Evolutionary conservation across 2,329 filamentous ascomycete genomes (phyloP), one percentile per base, ranked within the genome.

Genomic region (Lizonia empirigonia): DNA sequence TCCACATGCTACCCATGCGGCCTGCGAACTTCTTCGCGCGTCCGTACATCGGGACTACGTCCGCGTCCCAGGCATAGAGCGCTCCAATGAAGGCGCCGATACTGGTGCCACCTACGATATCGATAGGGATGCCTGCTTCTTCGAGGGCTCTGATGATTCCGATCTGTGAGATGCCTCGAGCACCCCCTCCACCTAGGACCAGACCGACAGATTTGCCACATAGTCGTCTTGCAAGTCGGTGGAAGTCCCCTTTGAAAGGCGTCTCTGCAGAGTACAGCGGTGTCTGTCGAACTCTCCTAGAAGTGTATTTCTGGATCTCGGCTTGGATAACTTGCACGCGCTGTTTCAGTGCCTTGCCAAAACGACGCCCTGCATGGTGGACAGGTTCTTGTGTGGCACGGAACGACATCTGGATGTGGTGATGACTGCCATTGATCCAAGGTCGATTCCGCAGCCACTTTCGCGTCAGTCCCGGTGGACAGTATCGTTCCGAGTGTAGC

Each of bases 1-100:
- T 86, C 94, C 94, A 99, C 76, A 97, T 90, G 74, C 93, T 97
- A 35, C 90, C 91, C 95, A 99, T 99, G n/a, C 95, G 88, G 4
- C 94, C 92, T 0, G 94, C 85, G 72, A 99, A 99, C 71, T 97
- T 97, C 82, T 99, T 99, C 12, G 91, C 91, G 36, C 95, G 84
- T 0, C 94, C 94, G 65, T 96, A 96, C 83, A 97, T 96, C 10
- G 94, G 94, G 4, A 99, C 93, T 1, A 97, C 87, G 68, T 99
- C 95, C 8, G 93, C 94, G 70, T 99, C 94, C 49, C 93, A 89
- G 1, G 95, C 94, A 71, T 99, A 99, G 1, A 99, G 79, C 1
- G 90, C 94, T 7, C 95, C 94, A 45, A 97, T 92, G 70, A 99
- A 97, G 1, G 93, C 85, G 13, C 94, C 94, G 48, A 99, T 99